These are phyloP conservation scores for Yamadazyma pseudoaaseri DNA, from an alignment of 1,139 yeast genomes.

Conservation along the genomic window DNA sequence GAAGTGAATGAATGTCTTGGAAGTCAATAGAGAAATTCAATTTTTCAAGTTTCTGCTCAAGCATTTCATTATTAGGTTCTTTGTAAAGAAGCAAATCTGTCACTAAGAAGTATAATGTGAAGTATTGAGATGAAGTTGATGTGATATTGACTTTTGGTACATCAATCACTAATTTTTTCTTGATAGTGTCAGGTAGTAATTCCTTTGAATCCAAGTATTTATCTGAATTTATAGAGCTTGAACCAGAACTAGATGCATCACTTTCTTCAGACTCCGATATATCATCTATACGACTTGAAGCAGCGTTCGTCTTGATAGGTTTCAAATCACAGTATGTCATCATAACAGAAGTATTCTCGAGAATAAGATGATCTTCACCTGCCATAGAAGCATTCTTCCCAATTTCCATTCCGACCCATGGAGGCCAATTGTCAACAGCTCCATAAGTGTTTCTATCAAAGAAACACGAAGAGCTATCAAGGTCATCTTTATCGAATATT, in stretches of 20 bases:
- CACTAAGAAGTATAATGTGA: conserved; percentile 36
- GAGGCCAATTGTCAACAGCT: conserved; percentile 42
- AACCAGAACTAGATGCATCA: conserved; percentile 5
- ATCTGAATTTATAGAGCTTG: background rate
- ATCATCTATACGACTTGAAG: conserved; percentile 12
- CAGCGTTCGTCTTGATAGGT: conserved; percentile 22
- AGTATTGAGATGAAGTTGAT: conserved; percentile 45
- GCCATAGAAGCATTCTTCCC: conserved; percentile 39
- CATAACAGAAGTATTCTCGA: conserved; percentile 40
- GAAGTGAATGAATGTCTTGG: conserved; percentile 34
- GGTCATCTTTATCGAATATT: conserved; percentile 31
- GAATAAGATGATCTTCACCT: conserved; percentile 34
- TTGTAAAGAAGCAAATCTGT: conserved; percentile 36
- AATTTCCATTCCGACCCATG: conserved; percentile 47
- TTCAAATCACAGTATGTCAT: conserved; percentile 32
- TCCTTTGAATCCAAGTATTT: conserved; percentile 7
- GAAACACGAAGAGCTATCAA: conserved; percentile 18
- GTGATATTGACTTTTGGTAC: conserved; percentile 40
- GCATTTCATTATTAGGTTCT: conserved; percentile 41
- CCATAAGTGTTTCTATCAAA: conserved; percentile 36
- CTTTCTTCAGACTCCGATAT: conserved; percentile 7
- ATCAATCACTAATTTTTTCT: conserved; percentile 30
- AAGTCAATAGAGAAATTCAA: conserved; percentile 44
- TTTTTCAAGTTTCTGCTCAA: conserved; percentile 37
- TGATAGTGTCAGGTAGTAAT: conserved; percentile 6